Evolutionary conservation across 1,284 basidiomycete species (phyloP).

Genomic region (Trichosporon sp.): DNA sequence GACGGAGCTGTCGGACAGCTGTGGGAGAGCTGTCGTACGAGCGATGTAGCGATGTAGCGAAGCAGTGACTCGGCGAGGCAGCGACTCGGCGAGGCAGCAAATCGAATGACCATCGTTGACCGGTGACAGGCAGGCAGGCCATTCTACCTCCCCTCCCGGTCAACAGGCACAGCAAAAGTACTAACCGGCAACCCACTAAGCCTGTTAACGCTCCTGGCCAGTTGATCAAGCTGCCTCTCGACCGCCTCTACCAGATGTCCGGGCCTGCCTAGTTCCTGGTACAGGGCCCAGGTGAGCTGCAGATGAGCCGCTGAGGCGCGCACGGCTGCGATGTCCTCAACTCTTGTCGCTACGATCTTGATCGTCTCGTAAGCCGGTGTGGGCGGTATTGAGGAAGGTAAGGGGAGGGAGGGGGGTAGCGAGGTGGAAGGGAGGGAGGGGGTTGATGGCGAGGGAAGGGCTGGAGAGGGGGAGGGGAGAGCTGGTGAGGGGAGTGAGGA

Average conservation of each 20-base stretch:
- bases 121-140: no score
- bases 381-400: no score
- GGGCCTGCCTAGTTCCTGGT: conserved; percentile 5
- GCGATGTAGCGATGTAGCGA: no score
- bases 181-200: conserved; percentile 2
- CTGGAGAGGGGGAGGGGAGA: no score
- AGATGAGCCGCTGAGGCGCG: conserved; percentile 4
- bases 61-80: no score
- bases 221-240: neutral
- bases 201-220: neutral
- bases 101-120: no score
- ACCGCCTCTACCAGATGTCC: conserved; percentile 6
- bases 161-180: conserved; percentile 7
- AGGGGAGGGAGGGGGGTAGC: no score
- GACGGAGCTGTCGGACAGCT: no score
- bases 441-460: neutral
- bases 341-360: conserved; percentile 2
- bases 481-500: no score
- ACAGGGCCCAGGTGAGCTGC: conserved; percentile 8
- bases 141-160: neutral
- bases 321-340: conserved; percentile 7
- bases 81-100: no score
- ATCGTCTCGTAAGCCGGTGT: neutral
- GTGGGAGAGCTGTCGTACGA: no score
- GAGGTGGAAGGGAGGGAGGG: neutral